These are phyloP conservation scores for Pseudogymnoascus sp. DNA, from an alignment of 2,329 filamentous ascomycete genomes.

Conservation along the genomic window DNA sequence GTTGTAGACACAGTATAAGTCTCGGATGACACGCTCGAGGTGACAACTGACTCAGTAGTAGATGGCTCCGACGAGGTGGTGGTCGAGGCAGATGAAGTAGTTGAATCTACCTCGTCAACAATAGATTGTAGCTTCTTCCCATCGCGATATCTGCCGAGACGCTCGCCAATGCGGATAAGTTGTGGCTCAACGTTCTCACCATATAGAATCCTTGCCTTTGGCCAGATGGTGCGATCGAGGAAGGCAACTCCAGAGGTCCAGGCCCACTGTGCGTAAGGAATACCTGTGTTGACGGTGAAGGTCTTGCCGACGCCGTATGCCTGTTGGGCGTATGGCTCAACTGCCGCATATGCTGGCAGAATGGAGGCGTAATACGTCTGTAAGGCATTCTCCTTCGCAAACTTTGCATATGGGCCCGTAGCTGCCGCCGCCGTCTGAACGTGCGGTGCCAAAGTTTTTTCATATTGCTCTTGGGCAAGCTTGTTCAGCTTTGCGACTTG, in stretches of 20 bases:
- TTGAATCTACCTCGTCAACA: slow-evolving; percentile 44
- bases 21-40: slow-evolving; percentile 11
- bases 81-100: slow-evolving; percentile 25
- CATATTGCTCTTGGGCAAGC: slow-evolving; percentile 58
- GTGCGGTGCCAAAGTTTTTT: slow-evolving; percentile 64
- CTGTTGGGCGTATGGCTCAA: slow-evolving; percentile 64
- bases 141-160: slow-evolving; percentile 65
- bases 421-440: slow-evolving; percentile 52
- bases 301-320: slow-evolving; percentile 59
- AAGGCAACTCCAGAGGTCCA: slow-evolving; percentile 65
- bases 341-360: slow-evolving; percentile 66
- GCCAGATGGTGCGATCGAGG: slow-evolving; percentile 70
- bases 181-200: slow-evolving; percentile 92
- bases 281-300: slow-evolving; percentile 59
- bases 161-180: slow-evolving; percentile 81
- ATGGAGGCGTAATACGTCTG: slow-evolving; percentile 66
- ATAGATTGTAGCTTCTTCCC: slow-evolving; percentile 55
- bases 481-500: slow-evolving; percentile 59
- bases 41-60: slow-evolving; percentile 17
- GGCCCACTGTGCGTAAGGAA: slow-evolving; percentile 65
- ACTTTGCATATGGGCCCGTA: slow-evolving; percentile 65
- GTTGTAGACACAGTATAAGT: slow-evolving; percentile 15
- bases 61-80: slow-evolving; percentile 21
- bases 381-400: slow-evolving; percentile 52
- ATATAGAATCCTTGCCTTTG: slow-evolving; percentile 71